These are phyloP conservation scores for Gossypium gossypioides DNA, from an alignment of 441 rosid species.

Conservation along the genomic window DNA sequence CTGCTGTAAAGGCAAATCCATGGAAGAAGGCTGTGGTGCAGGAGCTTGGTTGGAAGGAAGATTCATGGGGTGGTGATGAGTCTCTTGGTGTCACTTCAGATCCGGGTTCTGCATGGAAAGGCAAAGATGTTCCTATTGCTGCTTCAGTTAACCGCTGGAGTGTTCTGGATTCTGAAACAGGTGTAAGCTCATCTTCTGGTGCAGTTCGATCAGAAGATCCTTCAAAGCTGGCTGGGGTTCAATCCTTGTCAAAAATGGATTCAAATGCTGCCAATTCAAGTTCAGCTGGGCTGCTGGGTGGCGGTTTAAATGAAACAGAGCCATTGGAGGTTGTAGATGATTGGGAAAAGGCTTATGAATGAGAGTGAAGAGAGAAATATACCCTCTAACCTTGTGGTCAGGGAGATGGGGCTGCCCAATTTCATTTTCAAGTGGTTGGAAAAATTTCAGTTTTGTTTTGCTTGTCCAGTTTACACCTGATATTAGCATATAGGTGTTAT, in stretches of 20 bases:
- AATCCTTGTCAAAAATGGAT: constrained; percentile 13
- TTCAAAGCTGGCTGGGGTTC: constrained; percentile 17
- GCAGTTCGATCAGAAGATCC: constrained; percentile 24
- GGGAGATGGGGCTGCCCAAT: background rate
- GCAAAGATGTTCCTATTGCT: constrained; percentile 42
- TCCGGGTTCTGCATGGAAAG: constrained; percentile 48
- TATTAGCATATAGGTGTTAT: background rate
- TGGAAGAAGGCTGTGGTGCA: constrained; percentile 83
- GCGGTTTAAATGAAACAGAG: constrained; percentile 27
- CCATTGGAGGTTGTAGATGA: constrained; percentile 62
- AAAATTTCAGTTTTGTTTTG: background rate
- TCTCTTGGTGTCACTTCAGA: constrained; percentile 41
- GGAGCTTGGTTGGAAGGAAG: constrained; percentile 50
- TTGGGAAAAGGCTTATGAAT: constrained; percentile 84
- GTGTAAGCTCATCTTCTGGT: constrained; percentile 24
- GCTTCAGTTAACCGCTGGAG: constrained; percentile 72
- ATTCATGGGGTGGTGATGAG: constrained; percentile 71
- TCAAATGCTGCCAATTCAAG: constrained; percentile 24
- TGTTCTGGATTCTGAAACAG: constrained; percentile 46
- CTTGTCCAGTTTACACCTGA: background rate
- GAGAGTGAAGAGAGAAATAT: constrained; percentile 9
- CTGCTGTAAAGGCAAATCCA: constrained; percentile 44
- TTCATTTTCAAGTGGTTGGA: background rate
- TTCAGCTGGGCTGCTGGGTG: constrained; percentile 22
- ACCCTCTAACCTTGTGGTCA: background rate